Base-by-base conservation (phyloP, 495 filamentous ascomycete species). In the Cercophora sp. region DNA sequence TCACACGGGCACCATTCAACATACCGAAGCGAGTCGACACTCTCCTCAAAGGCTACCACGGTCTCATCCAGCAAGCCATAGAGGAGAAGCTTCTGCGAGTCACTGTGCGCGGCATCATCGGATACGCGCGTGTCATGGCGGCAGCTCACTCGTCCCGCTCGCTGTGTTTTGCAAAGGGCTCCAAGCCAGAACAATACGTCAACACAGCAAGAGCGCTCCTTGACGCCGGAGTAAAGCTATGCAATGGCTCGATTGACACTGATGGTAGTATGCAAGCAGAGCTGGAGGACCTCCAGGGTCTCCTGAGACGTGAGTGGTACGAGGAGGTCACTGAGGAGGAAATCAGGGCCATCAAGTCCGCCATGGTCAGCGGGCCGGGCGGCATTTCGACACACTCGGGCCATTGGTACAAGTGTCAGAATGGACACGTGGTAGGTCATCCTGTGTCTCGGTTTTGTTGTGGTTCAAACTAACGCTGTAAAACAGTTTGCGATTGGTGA, bases 351-450 rank as follows among this genome's bases (percentile, higher is more conserved):
- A 66, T 70, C 60, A 70, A 68, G 53, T 5, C 39, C 19, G 65
- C 65, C 3, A 68, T 70, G 67, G 62, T 70, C n/a, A 50, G 45
- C 16, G 65, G 67, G 1, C 26, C 27, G 18, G 20, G 35, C 0
- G 66, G 65, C 10, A 52, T 70, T n/a, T 44, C 49, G 1, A 66
- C 60, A 18, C 63, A 70, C 51, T 58, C 60, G 16, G 67, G 67
- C 22, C 67, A 70, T 55, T 70, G 64, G 67, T 70, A 67, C 36
- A 61, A 63, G 8, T 69, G 64, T 46, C 47, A 48, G 43, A 67
- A 66, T 54, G 64, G 66, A 35, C 66, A 69, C 57, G 53, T 60
- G 32, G 66, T 67, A 37, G 55, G 64, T 57, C 19, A 9, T 19
- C 15, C 19, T 19, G 4, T 19, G 11, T 42, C 13, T 11, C 3